Percentiles rank a stretch among this genome's conserved stretches.
Conservation (phyloP, 1,284 basidiomycete genomes). For the Coniophora puteana region DNA sequence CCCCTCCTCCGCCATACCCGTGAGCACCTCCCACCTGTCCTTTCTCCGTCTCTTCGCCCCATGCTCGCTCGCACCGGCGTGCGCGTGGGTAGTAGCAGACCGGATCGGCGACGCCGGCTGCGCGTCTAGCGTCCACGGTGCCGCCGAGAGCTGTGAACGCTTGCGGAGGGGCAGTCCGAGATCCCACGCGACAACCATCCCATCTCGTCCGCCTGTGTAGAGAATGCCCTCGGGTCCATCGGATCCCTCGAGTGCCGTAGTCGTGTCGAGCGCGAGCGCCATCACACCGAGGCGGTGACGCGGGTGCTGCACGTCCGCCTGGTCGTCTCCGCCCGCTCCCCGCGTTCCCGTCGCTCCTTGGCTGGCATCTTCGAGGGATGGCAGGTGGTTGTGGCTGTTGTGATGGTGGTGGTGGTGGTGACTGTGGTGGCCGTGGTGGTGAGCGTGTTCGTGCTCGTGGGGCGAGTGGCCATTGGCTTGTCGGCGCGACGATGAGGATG, state of each 20-base stretch:
- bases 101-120: conserved; percentile 11
- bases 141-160: conserved; percentile 33
- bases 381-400: no score
- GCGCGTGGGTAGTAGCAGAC: conserved; percentile 15
- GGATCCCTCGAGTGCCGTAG: conserved; percentile 67
- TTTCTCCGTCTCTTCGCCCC: conserved; percentile 25
- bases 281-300: conserved; percentile 86
- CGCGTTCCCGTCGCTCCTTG: conserved; percentile 10
- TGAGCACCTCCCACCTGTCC: conserved; percentile 69
- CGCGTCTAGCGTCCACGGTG: conserved; percentile 22
- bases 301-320: conserved; percentile 47
- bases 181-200: conserved; percentile 91
- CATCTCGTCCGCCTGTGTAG: conserved; percentile 92
- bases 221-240: conserved; percentile 81
- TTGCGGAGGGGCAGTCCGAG: conserved; percentile 65
- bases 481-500: no score
- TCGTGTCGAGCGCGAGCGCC: conserved; percentile 82
- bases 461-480: no score
- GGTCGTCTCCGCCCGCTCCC: no score
- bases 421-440: no score
- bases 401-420: conserved; percentile 14
- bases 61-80: no score
- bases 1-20: conserved; percentile 77
- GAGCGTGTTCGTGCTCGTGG: no score
- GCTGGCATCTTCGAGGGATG: conserved; percentile 19